Evolutionary conservation across 306 rosid genomes (phyloP).

Genomic region (Vicia villosa): DNA sequence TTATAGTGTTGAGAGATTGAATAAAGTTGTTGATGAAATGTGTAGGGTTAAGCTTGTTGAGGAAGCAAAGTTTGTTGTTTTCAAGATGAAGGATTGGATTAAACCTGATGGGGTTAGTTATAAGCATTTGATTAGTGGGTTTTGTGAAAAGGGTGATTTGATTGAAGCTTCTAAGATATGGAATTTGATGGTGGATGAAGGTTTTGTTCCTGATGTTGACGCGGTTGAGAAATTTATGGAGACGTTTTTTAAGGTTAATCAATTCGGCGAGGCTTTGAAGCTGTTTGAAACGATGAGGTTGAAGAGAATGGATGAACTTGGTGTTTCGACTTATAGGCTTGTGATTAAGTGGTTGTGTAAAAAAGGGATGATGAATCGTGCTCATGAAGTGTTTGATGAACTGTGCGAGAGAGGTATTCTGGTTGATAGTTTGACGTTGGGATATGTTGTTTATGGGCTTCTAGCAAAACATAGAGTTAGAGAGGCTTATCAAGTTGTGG

Average conservation of each 20-base stretch:
- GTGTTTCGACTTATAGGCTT: conserved; percentile 60
- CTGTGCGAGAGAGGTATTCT: conserved; percentile 61
- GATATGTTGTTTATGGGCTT: conserved; percentile 63
- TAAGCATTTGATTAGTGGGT: conserved; percentile 58
- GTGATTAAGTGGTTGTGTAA: conserved; percentile 72
- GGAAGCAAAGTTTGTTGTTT: conserved; percentile 63
- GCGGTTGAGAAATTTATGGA: conserved; percentile 74
- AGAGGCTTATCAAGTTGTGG: conserved; percentile 54
- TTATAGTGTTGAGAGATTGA: conserved; percentile 58
- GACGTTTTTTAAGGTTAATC: conserved; percentile 60
- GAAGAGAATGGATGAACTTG: conserved; percentile 60
- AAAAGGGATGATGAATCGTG: conserved; percentile 54
- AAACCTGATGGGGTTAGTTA: conserved; percentile 56
- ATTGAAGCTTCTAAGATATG: conserved; percentile 77
- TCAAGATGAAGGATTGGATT: conserved; percentile 63
- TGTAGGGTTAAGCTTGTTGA: conserved; percentile 63
- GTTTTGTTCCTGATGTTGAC: conserved; percentile 52
- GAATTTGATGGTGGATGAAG: conserved; percentile 86
- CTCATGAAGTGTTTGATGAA: conserved; percentile 62
- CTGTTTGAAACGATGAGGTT: conserved; percentile 67
- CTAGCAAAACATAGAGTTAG: conserved; percentile 51
- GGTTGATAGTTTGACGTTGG: conserved; percentile 52
- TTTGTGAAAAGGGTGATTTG: conserved; percentile 68
- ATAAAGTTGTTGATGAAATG: conserved; percentile 53
- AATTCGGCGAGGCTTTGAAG: conserved; percentile 59